A percentile compares a stretch with the other conserved stretches of the same genome.
Evolutionary conservation across 352 stramenopile species (phyloP).

Genomic region (Phytophthora litchii): DNA sequence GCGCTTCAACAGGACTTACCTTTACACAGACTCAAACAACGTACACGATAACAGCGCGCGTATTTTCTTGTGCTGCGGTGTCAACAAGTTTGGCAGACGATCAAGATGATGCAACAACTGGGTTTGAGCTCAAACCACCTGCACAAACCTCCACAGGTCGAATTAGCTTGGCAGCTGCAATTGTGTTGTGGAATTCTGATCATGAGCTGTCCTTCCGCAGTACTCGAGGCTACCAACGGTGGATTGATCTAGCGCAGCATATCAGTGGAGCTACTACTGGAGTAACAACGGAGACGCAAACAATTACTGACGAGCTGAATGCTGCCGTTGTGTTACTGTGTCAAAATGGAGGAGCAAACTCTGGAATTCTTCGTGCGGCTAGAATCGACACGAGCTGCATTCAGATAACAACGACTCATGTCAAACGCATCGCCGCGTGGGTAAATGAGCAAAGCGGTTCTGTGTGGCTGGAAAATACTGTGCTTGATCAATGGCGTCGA

Average conservation of each 20-base stretch:
- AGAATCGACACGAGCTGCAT: constrained; percentile 38
- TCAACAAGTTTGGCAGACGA: constrained; percentile 59
- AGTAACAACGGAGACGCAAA: constrained; percentile 7
- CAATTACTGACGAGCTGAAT: constrained; percentile 45
- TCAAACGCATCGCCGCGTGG: constrained; percentile 46
- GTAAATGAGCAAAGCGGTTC: constrained; percentile 26
- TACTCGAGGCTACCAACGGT: constrained; percentile 50
- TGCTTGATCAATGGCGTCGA: constrained; percentile 74
- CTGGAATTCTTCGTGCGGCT: constrained; percentile 58
- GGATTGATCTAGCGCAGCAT: constrained; percentile 36
- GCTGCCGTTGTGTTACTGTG: constrained; percentile 24
- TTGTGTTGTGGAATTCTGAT: constrained; percentile 47
- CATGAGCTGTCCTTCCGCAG: constrained; percentile 58
- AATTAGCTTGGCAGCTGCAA: constrained; percentile 42
- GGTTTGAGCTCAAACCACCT: constrained; percentile 54
- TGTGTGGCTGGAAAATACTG: constrained; percentile 45
- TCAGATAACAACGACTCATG: constrained; percentile 34
- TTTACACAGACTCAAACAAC: constrained; percentile 41
- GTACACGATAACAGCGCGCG: constrained; percentile 35
- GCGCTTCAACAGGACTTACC: constrained; percentile 17
- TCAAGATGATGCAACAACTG: constrained; percentile 38
- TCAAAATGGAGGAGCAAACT: constrained; percentile 40
- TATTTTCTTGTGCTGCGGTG: constrained; percentile 53
- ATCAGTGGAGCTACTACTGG: not conserved
- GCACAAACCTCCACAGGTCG: constrained; percentile 16